Percentiles rank a stretch among this genome's conserved stretches.
Evolutionary conservation across 441 rosid genomes (phyloP).

Genomic region (Populus hybrid): DNA sequence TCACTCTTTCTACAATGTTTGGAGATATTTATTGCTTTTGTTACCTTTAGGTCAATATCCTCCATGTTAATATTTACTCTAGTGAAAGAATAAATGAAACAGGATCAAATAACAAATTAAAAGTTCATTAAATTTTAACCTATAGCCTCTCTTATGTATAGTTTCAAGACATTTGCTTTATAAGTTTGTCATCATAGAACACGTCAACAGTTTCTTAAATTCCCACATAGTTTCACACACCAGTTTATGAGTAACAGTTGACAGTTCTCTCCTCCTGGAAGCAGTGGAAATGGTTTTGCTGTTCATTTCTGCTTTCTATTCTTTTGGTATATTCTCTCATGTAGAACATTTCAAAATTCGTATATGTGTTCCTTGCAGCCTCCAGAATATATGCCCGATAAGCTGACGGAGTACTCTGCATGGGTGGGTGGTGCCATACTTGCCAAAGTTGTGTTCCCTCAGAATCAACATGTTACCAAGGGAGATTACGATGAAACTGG

Average conservation of each 20-base stretch:
- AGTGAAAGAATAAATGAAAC: neutral
- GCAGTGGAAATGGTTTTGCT: neutral
- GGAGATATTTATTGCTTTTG: neutral
- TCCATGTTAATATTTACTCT: neutral
- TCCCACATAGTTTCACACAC: neutral
- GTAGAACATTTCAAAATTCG: neutral
- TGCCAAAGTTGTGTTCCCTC: constrained; percentile 97
- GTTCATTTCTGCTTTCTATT: neutral
- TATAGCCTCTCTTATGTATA: neutral
- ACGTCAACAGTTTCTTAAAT: neutral
- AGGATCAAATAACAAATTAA: neutral
- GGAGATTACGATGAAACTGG: constrained; percentile 95
- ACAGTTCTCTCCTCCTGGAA: neutral
- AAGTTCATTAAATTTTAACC: too few relatives aligned
- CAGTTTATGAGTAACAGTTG: neutral
- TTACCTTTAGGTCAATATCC: neutral
- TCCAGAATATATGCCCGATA: constrained; percentile 95
- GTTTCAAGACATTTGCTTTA: neutral
- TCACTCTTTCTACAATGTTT: neutral
- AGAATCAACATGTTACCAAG: constrained; percentile 93
- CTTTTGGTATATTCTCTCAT: neutral
- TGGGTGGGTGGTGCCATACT: constrained; percentile 99
- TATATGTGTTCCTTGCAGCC: constrained; percentile 40
- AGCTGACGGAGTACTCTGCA: constrained; percentile 70
- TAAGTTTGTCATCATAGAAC: neutral